phyloP scores from a whole-genome alignment of 495 filamentous ascomycete species.

The Astrothelium macrocarpum region DNA sequence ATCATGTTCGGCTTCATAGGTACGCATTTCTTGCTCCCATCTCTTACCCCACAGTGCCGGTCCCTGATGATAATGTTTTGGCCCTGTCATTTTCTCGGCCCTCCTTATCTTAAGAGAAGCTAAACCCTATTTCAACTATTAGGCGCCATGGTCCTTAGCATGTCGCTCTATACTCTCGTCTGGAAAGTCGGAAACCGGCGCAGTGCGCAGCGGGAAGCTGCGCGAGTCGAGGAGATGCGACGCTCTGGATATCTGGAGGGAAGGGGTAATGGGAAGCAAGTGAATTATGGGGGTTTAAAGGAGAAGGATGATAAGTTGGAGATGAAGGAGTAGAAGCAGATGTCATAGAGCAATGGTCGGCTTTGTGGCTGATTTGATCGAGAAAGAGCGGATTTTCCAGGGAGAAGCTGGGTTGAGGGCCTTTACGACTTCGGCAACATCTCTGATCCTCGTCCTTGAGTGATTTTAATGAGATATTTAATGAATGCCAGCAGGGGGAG shows the following conservation, averaged over 20 bases:
- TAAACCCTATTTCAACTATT: too few relatives aligned
- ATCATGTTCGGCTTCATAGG: constrained; percentile 23
- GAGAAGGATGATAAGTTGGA: constrained; percentile 1
- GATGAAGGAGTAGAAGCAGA: neutral
- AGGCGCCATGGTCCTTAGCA: constrained; percentile 18
- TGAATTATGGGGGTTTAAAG: neutral
- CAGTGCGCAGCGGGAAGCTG: constrained; percentile 14
- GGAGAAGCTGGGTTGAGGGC: too few relatives aligned
- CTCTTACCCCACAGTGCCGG: too few relatives aligned
- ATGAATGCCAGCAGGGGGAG: too few relatives aligned
- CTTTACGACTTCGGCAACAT: too few relatives aligned
- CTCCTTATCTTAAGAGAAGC: too few relatives aligned
- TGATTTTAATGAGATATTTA: too few relatives aligned
- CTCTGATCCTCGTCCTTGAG: too few relatives aligned
- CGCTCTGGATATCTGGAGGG: constrained; percentile 10
- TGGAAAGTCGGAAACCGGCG: constrained; percentile 17
- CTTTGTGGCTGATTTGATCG: too few relatives aligned
- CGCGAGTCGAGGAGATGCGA: constrained; percentile 16
- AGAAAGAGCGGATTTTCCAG: too few relatives aligned
- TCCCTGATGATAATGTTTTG: too few relatives aligned
- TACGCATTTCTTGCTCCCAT: neutral
- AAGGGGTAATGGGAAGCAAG: neutral
- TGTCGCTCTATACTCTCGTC: constrained; percentile 15
- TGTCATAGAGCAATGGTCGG: neutral
- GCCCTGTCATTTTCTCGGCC: too few relatives aligned